Conservation (phyloP, 345 rosid genomes). For the Populus davidiana region DNA sequence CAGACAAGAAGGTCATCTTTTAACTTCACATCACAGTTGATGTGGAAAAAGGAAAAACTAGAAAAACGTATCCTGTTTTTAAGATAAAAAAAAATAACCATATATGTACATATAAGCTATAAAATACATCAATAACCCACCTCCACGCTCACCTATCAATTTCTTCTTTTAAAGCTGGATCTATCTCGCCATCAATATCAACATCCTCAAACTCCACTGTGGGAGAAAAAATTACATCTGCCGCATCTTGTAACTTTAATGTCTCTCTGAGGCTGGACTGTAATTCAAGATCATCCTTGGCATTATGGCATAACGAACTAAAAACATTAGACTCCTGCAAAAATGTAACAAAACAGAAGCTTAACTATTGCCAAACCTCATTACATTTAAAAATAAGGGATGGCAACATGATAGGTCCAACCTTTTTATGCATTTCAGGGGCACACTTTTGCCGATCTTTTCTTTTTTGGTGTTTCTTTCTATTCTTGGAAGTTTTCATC, state of each 20-base stretch:
- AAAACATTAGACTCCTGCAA: conserved; percentile 14
- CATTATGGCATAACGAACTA: conserved; percentile 4
- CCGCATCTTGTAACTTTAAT: conserved; percentile 4
- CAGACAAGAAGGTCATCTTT: not conserved
- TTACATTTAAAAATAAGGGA: not conserved
- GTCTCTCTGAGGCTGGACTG: conserved; percentile 10
- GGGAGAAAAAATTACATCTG: conserved; percentile 12
- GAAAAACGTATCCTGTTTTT: not conserved
- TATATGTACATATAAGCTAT: not conserved
- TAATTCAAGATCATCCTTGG: not conserved
- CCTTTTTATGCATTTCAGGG: conserved; percentile 13
- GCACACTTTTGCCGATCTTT: conserved; percentile 22
- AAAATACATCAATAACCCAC: not conserved
- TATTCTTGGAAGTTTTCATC: conserved; percentile 24
- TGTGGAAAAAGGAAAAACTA: not conserved
- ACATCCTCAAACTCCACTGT: conserved; percentile 25
- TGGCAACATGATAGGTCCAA: not conserved
- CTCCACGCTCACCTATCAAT: conserved; percentile 26
- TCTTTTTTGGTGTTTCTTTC: conserved; percentile 24
- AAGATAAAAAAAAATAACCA: not conserved
- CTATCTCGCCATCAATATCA: conserved; percentile 30
- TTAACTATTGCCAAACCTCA: not conserved
- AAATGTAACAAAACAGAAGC: not conserved
- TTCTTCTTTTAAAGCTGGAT: conserved; percentile 28
- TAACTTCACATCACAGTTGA: not conserved